Percentiles rank a stretch among this genome's conserved stretches.
phyloP scores from a whole-genome alignment of 73 alveolate genomes.

The Effrenium voratum region DNA sequence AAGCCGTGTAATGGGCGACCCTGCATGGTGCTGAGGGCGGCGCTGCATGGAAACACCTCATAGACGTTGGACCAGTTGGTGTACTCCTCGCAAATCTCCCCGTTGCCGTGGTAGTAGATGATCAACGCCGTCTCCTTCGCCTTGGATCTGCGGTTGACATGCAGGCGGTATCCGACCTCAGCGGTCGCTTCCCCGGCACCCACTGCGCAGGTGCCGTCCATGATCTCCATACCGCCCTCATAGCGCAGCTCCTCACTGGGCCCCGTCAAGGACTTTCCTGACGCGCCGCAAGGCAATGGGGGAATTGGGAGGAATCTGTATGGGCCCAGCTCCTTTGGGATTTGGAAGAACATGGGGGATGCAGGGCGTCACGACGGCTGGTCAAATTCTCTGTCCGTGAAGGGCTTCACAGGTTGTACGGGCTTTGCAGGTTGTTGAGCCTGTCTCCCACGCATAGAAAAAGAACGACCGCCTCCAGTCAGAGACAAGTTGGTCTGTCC shows the following conservation, averaged over 20 bases:
- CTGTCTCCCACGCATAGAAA: too few relatives aligned
- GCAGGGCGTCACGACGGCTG: too few relatives aligned
- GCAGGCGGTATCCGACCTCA: conserved; percentile 33
- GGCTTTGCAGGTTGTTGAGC: too few relatives aligned
- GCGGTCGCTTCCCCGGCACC: not conserved
- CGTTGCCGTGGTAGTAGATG: not conserved
- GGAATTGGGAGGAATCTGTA: too few relatives aligned
- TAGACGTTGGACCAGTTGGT: conserved; percentile 14
- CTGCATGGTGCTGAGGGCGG: not conserved
- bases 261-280: conserved; percentile 1
- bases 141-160: not conserved
- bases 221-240: not conserved
- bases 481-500: too few relatives aligned
- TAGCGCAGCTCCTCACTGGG: not conserved
- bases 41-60: not conserved
- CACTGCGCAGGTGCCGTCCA: conserved; percentile 24
- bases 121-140: not conserved
- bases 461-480: too few relatives aligned
- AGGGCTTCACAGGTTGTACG: too few relatives aligned
- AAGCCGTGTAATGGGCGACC: too few relatives aligned
- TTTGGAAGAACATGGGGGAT: too few relatives aligned
- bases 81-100: conserved; percentile 15
- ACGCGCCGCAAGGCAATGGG: not conserved
- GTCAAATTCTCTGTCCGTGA: too few relatives aligned
- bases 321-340: too few relatives aligned